Percentiles rank a stretch among this genome's conserved stretches.
phyloP scores from a whole-genome alignment of 2,329 filamentous ascomycete species.

The Colletotrichum lentis region DNA sequence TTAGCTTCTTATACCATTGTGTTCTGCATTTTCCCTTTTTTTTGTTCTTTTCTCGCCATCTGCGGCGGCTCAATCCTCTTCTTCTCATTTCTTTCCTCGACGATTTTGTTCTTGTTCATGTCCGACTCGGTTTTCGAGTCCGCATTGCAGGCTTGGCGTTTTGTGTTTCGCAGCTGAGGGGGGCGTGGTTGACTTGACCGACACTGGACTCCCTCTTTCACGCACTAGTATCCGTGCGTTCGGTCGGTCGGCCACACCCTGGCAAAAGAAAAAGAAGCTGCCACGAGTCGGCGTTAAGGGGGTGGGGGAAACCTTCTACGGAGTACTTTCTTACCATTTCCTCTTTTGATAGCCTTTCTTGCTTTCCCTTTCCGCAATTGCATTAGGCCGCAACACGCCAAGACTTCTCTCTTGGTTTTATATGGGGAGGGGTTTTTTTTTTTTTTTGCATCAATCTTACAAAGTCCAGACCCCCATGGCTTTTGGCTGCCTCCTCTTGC shows the following conservation, averaged over 20 bases:
- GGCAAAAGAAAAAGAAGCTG: background rate
- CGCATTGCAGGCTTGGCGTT: constrained; percentile 35
- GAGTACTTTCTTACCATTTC: background rate
- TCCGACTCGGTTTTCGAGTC: constrained; percentile 12
- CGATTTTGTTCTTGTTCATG: background rate
- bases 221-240: constrained; percentile 29
- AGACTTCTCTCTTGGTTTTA: background rate
- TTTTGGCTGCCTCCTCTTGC: background rate
- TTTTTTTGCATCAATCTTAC: background rate
- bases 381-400: constrained; percentile 18
- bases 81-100: background rate
- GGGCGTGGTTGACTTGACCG: constrained; percentile 14
- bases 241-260: background rate
- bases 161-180: constrained; percentile 22
- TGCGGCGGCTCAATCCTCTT: background rate
- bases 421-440: too few species aligned
- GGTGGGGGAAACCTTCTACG: background rate
- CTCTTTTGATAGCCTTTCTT: background rate
- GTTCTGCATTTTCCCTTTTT: background rate
- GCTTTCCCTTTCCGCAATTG: background rate
- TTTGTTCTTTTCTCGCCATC: background rate
- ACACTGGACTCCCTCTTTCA: background rate
- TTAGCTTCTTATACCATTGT: constrained; percentile 4
- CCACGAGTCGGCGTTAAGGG: background rate
- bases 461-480: constrained; percentile 5